Percentiles rank a stretch among this genome's conserved stretches.
Evolutionary conservation across 2,329 filamentous ascomycete genomes (phyloP).

Genomic region (Ophiostoma sp.): DNA sequence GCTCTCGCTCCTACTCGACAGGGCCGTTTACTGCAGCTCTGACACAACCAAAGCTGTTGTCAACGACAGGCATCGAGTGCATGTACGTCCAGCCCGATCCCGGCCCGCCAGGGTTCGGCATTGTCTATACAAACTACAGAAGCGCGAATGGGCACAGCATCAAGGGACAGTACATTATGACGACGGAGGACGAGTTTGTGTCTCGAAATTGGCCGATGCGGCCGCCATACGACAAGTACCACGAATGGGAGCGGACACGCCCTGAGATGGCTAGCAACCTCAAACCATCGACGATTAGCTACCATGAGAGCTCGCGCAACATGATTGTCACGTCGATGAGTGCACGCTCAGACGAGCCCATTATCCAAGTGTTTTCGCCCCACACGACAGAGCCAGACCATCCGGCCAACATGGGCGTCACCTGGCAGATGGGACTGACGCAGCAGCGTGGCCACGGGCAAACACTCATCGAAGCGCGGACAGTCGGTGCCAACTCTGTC

Average conservation of each 20-base stretch:
- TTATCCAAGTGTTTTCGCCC: constrained; percentile 18
- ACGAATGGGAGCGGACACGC: constrained; percentile 1
- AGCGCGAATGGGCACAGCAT: constrained; percentile 26
- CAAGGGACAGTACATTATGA: constrained; percentile 40
- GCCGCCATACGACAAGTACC: background rate
- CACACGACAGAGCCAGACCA: background rate
- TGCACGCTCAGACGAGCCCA: constrained; percentile 22
- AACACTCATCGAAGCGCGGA: too few relatives aligned
- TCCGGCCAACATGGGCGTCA: background rate
- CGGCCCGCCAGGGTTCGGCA: constrained; percentile 38
- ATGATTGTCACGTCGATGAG: constrained; percentile 40
- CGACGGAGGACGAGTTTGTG: constrained; percentile 36
- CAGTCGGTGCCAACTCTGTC: background rate
- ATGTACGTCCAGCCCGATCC: constrained; percentile 34
- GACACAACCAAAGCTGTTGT: background rate
- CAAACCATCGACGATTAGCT: constrained; percentile 45
- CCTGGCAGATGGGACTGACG: background rate
- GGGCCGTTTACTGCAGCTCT: background rate
- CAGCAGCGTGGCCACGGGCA: background rate
- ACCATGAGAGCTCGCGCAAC: constrained; percentile 40
- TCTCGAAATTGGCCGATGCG: background rate
- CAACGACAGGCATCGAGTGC: constrained; percentile 10
- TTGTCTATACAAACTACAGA: constrained; percentile 36
- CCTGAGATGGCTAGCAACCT: constrained; percentile 23
- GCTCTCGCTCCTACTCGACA: background rate